Evolutionary conservation across 2,329 filamentous ascomycete species (phyloP).

Genomic region (Nigrospora oryzae): DNA sequence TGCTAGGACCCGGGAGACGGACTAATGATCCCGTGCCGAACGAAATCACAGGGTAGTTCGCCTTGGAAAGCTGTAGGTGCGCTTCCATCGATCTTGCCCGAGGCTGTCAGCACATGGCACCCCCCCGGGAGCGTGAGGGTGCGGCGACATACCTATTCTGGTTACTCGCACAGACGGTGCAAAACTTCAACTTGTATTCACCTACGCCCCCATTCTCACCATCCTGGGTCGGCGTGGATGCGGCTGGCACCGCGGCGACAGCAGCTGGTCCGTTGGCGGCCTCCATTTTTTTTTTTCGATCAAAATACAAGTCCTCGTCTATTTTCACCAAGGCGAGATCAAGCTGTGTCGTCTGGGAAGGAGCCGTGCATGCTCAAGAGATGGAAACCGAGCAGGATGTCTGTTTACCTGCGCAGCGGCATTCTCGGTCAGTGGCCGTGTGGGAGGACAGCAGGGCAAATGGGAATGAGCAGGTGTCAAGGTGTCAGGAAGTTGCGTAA

Average conservation of each 20-base stretch:
- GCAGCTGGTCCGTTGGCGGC: slow-evolving; percentile 27
- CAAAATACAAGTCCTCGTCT: background rate
- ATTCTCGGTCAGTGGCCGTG: background rate
- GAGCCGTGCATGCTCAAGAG: slow-evolving; percentile 5
- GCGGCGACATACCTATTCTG: slow-evolving; percentile 68
- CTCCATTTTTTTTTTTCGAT: slow-evolving; percentile 22
- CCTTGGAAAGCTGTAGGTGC: slow-evolving; percentile 83
- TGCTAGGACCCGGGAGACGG: slow-evolving; percentile 81
- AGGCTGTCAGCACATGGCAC: background rate
- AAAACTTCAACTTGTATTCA: slow-evolving; percentile 89
- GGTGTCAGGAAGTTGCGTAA: slow-evolving; percentile 43
- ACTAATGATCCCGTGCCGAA: slow-evolving; percentile 96
- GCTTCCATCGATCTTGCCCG: slow-evolving; percentile 82
- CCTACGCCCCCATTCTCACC: slow-evolving; percentile 40
- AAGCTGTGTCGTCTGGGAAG: background rate
- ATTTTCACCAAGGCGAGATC: too few relatives aligned
- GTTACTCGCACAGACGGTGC: slow-evolving; percentile 97
- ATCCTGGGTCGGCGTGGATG: slow-evolving; percentile 25
- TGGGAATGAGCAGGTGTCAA: background rate
- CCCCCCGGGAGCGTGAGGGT: background rate
- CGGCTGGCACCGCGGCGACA: slow-evolving; percentile 15
- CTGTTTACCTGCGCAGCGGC: background rate
- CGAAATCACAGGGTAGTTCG: slow-evolving; percentile 89
- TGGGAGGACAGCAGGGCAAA: background rate
- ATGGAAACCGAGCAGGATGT: background rate